These are phyloP conservation scores for Trypanosomatidae sp. DNA, from an alignment of 208 protist species.

Conservation along the genomic window DNA sequence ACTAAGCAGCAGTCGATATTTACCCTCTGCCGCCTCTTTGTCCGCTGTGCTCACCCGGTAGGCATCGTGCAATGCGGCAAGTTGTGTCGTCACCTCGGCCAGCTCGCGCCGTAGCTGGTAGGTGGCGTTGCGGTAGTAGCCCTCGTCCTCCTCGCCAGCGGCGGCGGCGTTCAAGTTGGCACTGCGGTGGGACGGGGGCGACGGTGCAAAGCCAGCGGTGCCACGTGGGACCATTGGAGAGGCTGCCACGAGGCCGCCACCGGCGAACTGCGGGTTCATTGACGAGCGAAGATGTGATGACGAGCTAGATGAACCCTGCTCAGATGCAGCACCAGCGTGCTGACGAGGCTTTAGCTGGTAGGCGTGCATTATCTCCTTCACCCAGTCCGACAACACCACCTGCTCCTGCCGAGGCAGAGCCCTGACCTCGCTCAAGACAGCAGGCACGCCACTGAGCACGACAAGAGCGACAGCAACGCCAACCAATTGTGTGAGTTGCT, in stretches of 20 bases:
- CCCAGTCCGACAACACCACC: constrained; percentile 54
- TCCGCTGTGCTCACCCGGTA: constrained; percentile 36
- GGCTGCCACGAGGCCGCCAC: neutral
- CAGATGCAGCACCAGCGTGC: neutral
- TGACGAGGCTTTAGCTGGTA: constrained; percentile 44
- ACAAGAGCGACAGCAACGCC: constrained; percentile 53
- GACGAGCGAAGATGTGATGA: neutral
- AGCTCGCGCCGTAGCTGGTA: constrained; percentile 58
- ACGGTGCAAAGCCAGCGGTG: neutral
- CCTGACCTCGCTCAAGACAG: constrained; percentile 39
- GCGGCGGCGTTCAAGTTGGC: neutral
- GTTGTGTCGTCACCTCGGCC: constrained; percentile 25
- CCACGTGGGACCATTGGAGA: neutral
- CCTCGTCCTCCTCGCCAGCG: constrained; percentile 25
- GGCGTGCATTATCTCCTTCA: constrained; percentile 39
- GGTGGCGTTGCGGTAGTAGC: constrained; percentile 38
- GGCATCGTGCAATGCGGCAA: constrained; percentile 40
- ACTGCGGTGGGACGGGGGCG: neutral
- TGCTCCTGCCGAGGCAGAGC: constrained; percentile 49
- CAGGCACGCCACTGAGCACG: constrained; percentile 50
- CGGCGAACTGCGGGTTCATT: neutral
- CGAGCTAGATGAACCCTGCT: neutral
- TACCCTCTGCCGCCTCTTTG: constrained; percentile 37
- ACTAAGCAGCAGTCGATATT: constrained; percentile 49
- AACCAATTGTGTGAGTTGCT: constrained; percentile 27